These are phyloP conservation scores for Boletus holoroseus DNA, from an alignment of 1,284 basidiomycete species.

Conservation along the genomic window DNA sequence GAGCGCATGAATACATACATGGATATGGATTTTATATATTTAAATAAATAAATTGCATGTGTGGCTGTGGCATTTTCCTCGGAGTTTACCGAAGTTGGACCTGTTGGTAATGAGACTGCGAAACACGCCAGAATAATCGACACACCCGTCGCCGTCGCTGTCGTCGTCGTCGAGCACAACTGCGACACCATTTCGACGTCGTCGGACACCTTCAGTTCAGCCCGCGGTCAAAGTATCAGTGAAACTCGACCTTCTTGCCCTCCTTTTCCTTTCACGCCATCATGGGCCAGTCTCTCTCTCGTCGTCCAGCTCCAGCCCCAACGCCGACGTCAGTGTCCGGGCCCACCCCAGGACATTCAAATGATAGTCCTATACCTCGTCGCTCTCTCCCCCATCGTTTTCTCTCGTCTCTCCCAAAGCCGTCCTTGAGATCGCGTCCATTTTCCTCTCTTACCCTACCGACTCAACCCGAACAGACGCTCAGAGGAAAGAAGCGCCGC, in stretches of 20 bases:
- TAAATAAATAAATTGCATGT: conserved; percentile 8
- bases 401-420: conserved; percentile 27
- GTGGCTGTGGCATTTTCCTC: conserved; percentile 22
- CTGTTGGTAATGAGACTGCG: conserved; percentile 26
- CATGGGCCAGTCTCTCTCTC: conserved; percentile 31
- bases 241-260: background rate
- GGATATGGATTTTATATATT: conserved; percentile 7
- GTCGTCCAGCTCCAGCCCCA: conserved; percentile 11
- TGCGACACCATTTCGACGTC: conserved; percentile 9
- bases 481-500: conserved; percentile 33
- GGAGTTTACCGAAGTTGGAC: conserved; percentile 23
- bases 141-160: conserved; percentile 3
- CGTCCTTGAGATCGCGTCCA: conserved; percentile 22
- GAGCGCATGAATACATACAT: background rate
- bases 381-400: conserved; percentile 28
- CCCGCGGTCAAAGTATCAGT: background rate
- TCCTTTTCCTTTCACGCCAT: conserved; percentile 8
- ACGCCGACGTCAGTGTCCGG: conserved; percentile 4
- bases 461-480: conserved; percentile 22
- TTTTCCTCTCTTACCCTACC: conserved; percentile 22
- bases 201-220: background rate
- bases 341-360: conserved; percentile 5
- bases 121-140: conserved; percentile 28
- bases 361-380: conserved; percentile 4
- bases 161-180: conserved; percentile 18